These are phyloP conservation scores for Cladosporium oxysporum DNA, from an alignment of 2,329 filamentous ascomycete species.

Conservation along the genomic window DNA sequence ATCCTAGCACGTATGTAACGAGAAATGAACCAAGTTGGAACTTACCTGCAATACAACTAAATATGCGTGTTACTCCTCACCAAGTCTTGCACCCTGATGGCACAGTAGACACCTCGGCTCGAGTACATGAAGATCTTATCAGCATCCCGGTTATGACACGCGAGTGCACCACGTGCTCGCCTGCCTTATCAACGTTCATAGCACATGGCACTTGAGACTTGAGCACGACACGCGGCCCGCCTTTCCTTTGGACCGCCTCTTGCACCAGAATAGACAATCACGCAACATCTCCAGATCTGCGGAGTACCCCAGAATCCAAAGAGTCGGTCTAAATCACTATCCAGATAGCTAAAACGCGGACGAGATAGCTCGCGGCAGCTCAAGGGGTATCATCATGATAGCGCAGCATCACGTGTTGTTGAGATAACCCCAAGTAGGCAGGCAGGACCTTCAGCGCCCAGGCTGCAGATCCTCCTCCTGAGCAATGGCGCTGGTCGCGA, in stretches of 20 bases:
- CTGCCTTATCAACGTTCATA: conserved; percentile 10
- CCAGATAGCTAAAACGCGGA: conserved; percentile 4
- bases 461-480: conserved; percentile 17
- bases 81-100: background rate
- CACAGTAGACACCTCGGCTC: background rate
- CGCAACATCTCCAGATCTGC: conserved; percentile 11
- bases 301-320: conserved; percentile 16
- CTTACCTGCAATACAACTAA: background rate
- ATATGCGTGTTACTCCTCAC: background rate
- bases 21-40: conserved; percentile 6
- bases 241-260: background rate
- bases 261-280: conserved; percentile 1
- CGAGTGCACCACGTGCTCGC: conserved; percentile 12
- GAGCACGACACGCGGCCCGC: conserved; percentile 13
- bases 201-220: conserved; percentile 1
- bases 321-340: background rate
- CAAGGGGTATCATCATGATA: background rate
- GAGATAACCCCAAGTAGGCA: conserved; percentile 19
- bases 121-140: conserved; percentile 1
- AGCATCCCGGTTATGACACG: background rate
- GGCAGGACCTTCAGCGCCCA: conserved; percentile 14
- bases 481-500: conserved; percentile 19
- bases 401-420: conserved; percentile 15
- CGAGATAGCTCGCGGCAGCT: conserved; percentile 1
- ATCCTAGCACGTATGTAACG: conserved; percentile 9